Conservation (phyloP, 176 grass and related monocot species). For the Juncus effusus region DNA sequence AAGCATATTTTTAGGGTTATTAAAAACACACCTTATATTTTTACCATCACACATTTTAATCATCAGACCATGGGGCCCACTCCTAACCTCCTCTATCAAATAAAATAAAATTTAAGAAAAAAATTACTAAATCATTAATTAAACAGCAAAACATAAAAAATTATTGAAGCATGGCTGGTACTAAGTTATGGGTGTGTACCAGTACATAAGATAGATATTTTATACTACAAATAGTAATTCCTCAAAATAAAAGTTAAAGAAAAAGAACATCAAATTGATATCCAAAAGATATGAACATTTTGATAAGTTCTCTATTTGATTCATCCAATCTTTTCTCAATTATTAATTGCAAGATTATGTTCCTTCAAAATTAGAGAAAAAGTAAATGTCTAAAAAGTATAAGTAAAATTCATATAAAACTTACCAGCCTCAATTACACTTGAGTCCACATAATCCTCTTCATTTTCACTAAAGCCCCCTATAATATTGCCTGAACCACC, state of each 20-base stretch:
- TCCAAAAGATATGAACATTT: too few species aligned
- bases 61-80: conserved; percentile 68
- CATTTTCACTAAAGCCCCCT: conserved; percentile 66
- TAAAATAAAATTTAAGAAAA: conserved; percentile 12
- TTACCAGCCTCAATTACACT: conserved; percentile 87
- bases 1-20: conserved; percentile 61
- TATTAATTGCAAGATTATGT: conserved; percentile 2
- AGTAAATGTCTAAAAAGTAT: not conserved
- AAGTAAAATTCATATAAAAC: not conserved
- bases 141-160: not conserved
- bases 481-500: conserved; percentile 65
- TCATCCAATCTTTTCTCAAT: not conserved
- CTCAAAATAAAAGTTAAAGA: too few species aligned
- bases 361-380: not conserved
- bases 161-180: not conserved
- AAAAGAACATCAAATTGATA: too few species aligned
- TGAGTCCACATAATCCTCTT: conserved; percentile 82
- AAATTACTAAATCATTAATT: not conserved
- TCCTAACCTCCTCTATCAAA: conserved; percentile 75
- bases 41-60: conserved; percentile 90
- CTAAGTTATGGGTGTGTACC: too few species aligned
- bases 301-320: not conserved
- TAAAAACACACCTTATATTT: conserved; percentile 68
- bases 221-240: too few species aligned
- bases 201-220: too few species aligned